Base-by-base conservation (phyloP, 1,284 basidiomycete genomes). In the Thelephora terrestris region DNA sequence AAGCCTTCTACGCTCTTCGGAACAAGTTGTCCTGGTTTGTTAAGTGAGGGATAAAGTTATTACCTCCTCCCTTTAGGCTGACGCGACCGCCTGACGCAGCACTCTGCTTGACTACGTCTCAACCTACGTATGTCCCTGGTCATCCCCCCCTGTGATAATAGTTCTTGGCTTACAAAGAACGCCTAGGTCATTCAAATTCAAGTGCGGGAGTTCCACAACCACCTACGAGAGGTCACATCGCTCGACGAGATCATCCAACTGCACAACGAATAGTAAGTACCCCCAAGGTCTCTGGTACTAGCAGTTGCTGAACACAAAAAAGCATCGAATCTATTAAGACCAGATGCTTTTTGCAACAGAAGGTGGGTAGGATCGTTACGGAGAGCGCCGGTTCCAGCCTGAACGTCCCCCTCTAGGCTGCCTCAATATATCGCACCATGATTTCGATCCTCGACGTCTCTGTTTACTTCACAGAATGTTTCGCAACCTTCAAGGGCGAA, bases 21-120 rank as follows among this genome's bases (percentile, higher is more conserved):
- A 80, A 81, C 53, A 79, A 81, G 49, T 57, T 91, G 47, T 79
- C 78, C 45, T 93, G 90, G 90, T 81, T 91, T 54, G 73, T 89
- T 57, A 86, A 88, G 88, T 91, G 59, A 60, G 85, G 71, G 18
- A 7, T 12, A n/a, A 29, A 37, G 24, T 36, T 5, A 36, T 47
- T 42, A 7, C 14, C 9, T 16, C 40, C 39, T 37, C 34, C n/a
- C 4, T 40, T 36, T 36, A 20, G 27, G 51, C 47, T 16, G 12
- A 27, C 17, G 24, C 7, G 2, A 43, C 47, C 10, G 18, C 7
- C n/a, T 17, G 1, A 7, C 51, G 29, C 55, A 92, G 89, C 55
- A 79, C 78, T 0, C 56, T 91, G 12, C 69, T 84, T 55, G 78
- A 79, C 54, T 91, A 89, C 63, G 61, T 91, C 37, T 81, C 78